Evolutionary conservation across 2,329 filamentous ascomycete species (phyloP), one percentile per base, ranked within the genome.

Genomic region (Beauveria caledonica): DNA sequence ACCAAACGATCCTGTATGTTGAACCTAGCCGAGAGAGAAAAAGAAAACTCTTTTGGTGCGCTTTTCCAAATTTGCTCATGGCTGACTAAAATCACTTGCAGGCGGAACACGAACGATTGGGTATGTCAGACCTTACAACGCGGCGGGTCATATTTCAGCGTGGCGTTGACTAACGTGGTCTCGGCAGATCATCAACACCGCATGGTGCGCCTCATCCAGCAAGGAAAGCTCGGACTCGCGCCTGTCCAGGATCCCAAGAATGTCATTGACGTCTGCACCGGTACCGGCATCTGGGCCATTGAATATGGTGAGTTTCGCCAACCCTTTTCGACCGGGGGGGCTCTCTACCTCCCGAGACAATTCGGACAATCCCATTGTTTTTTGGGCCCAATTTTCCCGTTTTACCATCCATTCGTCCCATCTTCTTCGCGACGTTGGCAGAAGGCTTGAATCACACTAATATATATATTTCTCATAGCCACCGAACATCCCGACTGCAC

Each of bases 241-340:
- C 80, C 80, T 4, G 67, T 81, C 11, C 64, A 71, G 0, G 68
- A 74, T 5, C 74, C 76, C 0, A 72, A 71, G 45, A 70, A 74
- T 23, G 75, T 77, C 21, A 71, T 83, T 6, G 80, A 82, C 66
- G 68, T 81, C 19, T 80, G 79, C 3, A 82, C 79, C 0, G 79
- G 79, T 15, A 80, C 77, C 3, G 79, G 79, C 8, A 74, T 77
- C 51, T 83, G 80, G 80, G 77, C 79, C 2, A 73, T 80, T n/a
- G 76, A 80, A 45, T 77, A 79, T 64, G 77, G 76, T 67, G 66
- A 49, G 60, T 44, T 4, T 3, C 40, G 27, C 33, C 9, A 36
- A 36, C 5, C 21, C 40, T 42, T 56, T 46, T 19, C 17, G 13
- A 15, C 29, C 29, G 10, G 29, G 29, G 29, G 10, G 29, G 10